These are phyloP conservation scores for Vanderwaltozyma yarrowii DNA, from an alignment of 805 yeast genomes.

Conservation along the genomic window DNA sequence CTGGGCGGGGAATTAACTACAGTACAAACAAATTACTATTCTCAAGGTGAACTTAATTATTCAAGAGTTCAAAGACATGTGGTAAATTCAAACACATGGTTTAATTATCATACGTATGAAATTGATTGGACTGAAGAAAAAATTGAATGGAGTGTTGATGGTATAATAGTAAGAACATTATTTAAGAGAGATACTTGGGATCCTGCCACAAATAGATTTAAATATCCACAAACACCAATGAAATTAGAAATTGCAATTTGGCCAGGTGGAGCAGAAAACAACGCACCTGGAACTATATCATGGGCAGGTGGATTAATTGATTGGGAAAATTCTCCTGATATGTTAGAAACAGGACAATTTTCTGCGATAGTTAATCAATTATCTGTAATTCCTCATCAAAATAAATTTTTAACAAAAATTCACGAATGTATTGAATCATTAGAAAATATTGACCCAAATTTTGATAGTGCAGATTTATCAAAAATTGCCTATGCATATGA, in stretches of 20 bases:
- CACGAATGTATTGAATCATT: constrained; percentile 4
- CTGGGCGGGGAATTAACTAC: constrained; percentile 59
- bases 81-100: constrained; percentile 41
- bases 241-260: constrained; percentile 65
- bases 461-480: constrained; percentile 2
- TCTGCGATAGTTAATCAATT: constrained; percentile 51
- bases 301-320: constrained; percentile 88
- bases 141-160: constrained; percentile 67
- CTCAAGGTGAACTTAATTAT: constrained; percentile 62
- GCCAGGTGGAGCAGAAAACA: constrained; percentile 58
- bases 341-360: constrained; percentile 63
- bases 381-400: constrained; percentile 51
- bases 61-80: constrained; percentile 34
- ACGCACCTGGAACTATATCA: constrained; percentile 53
- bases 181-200: constrained; percentile 54
- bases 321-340: constrained; percentile 68
- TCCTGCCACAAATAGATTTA: constrained; percentile 40
- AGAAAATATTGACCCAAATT: neutral
- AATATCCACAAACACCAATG: constrained; percentile 68
- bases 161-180: constrained; percentile 51
- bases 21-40: constrained; percentile 75
- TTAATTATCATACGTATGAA: constrained; percentile 61
- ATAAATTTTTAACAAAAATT: constrained; percentile 9
- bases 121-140: constrained; percentile 74
- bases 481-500: constrained; percentile 6